A percentile compares a stretch with the other conserved stretches of the same genome.
phyloP scores from a whole-genome alignment of 2,329 filamentous ascomycete species.

The Colletotrichum coccodes region DNA sequence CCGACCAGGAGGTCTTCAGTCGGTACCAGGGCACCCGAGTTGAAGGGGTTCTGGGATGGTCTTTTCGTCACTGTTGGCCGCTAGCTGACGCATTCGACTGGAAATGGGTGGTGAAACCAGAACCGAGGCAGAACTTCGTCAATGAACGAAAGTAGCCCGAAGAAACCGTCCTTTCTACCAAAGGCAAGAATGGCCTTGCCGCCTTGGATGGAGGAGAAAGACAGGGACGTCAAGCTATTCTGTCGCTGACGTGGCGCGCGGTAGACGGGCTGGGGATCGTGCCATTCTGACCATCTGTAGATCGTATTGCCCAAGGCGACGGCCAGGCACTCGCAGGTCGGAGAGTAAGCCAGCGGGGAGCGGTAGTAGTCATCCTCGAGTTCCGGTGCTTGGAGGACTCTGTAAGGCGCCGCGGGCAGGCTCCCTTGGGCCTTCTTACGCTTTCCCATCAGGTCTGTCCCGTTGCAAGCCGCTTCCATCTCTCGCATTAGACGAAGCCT shows the following conservation, averaged over 20 bases:
- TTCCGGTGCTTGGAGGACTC: conserved; percentile 86
- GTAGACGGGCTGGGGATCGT: conserved; percentile 70
- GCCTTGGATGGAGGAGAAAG: conserved; percentile 85
- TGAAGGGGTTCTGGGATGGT: conserved; percentile 60
- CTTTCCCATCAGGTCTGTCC: too few species aligned
- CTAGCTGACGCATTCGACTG: conserved; percentile 85
- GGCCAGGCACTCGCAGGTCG: conserved; percentile 78
- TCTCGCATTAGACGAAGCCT: not conserved
- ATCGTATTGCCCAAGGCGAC: conserved; percentile 84
- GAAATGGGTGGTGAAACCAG: conserved; percentile 75
- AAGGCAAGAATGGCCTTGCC: conserved; percentile 84
- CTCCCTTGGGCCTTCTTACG: not conserved
- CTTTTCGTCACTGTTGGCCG: conserved; percentile 70
- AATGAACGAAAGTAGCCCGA: conserved; percentile 82
- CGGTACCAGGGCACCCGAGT: conserved; percentile 61
- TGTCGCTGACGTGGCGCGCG: conserved; percentile 38
- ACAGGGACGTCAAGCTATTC: conserved; percentile 80
- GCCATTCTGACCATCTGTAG: conserved; percentile 88
- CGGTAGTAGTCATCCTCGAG: conserved; percentile 98
- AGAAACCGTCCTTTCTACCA: conserved; percentile 79
- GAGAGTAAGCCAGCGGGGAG: conserved; percentile 87
- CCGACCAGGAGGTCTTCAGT: conserved; percentile 90
- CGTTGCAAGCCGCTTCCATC: too few species aligned
- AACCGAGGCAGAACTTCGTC: conserved; percentile 77
- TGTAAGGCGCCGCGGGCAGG: conserved; percentile 80